phyloP scores from a whole-genome alignment of 352 stramenopile genomes.

The Phytophthora litchii region DNA sequence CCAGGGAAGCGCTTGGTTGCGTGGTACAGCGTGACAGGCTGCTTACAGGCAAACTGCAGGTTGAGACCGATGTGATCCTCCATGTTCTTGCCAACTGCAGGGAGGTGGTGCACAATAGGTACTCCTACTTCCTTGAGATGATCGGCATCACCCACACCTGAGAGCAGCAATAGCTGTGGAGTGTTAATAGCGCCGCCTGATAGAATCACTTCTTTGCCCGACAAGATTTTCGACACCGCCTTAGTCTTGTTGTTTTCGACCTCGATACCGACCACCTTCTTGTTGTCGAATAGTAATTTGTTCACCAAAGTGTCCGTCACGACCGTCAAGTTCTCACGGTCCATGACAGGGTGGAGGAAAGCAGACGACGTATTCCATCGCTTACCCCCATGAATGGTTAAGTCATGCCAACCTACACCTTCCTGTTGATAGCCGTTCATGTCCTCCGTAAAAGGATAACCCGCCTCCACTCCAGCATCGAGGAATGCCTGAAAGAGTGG shows the following conservation, averaged over 20 bases:
- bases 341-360: conserved; percentile 65
- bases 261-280: conserved; percentile 65
- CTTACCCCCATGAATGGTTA: conserved; percentile 75
- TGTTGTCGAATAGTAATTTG: conserved; percentile 77
- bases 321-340: conserved; percentile 66
- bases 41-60: conserved; percentile 80
- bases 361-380: conserved; percentile 64
- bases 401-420: conserved; percentile 84
- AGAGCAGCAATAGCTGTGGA: conserved; percentile 81
- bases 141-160: conserved; percentile 68
- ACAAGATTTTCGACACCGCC: conserved; percentile 42
- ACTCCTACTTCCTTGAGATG: conserved; percentile 70
- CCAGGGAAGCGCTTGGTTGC: conserved; percentile 79
- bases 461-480: conserved; percentile 73
- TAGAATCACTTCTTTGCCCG: conserved; percentile 83
- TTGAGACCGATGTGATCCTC: conserved; percentile 85
- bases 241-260: conserved; percentile 65
- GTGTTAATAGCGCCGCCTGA: conserved; percentile 85
- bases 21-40: conserved; percentile 86
- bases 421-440: conserved; percentile 89
- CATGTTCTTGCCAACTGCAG: conserved; percentile 81
- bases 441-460: conserved; percentile 78
- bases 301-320: conserved; percentile 78
- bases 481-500: conserved; percentile 86
- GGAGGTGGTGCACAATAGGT: conserved; percentile 66